These are phyloP conservation scores for Rhodotorula sp. DNA, from an alignment of 1,284 basidiomycete species.

Conservation along the genomic window DNA sequence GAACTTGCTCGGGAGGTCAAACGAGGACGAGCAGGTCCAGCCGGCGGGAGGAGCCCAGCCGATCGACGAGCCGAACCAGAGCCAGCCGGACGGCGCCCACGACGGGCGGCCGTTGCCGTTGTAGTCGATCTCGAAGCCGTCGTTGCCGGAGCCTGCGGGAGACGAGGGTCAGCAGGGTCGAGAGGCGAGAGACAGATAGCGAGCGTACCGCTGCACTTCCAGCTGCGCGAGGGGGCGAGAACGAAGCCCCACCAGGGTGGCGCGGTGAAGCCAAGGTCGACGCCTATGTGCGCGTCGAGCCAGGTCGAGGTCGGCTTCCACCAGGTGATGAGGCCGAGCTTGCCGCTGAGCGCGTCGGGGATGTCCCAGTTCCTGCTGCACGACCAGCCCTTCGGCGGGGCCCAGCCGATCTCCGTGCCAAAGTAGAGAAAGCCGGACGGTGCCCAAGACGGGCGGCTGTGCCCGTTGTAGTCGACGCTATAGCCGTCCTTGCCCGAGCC, in stretches of 20 bases:
- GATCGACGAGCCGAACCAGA: slow-evolving; percentile 18
- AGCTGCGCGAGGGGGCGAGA: background rate
- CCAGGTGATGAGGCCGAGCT: slow-evolving; percentile 1
- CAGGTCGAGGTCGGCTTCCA: slow-evolving; percentile 8
- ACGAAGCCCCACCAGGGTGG: slow-evolving; percentile 7
- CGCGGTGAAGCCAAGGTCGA: slow-evolving; percentile 8
- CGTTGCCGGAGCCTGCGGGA: slow-evolving; percentile 14
- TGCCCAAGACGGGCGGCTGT: slow-evolving; percentile 1
- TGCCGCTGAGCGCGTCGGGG: background rate
- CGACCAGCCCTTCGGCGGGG: slow-evolving; percentile 3
- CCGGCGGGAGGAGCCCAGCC: slow-evolving; percentile 18
- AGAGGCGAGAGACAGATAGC: background rate
- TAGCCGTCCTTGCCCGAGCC: slow-evolving; percentile 6
- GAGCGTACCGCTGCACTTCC: slow-evolving; percentile 13
- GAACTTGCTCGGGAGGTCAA: background rate
- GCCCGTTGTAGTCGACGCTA: slow-evolving; percentile 16
- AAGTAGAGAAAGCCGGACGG: slow-evolving; percentile 20
- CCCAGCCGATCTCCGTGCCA: slow-evolving; percentile 18
- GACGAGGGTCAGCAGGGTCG: background rate
- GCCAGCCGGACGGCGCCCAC: slow-evolving; percentile 22
- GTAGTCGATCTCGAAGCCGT: slow-evolving; percentile 24
- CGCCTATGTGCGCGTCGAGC: background rate
- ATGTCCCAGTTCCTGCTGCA: slow-evolving; percentile 4
- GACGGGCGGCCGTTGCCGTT: slow-evolving; percentile 19
- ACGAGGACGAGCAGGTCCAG: background rate